phyloP scores from a whole-genome alignment of 169 alveolate species.

The Toxoplasma gondii region DNA sequence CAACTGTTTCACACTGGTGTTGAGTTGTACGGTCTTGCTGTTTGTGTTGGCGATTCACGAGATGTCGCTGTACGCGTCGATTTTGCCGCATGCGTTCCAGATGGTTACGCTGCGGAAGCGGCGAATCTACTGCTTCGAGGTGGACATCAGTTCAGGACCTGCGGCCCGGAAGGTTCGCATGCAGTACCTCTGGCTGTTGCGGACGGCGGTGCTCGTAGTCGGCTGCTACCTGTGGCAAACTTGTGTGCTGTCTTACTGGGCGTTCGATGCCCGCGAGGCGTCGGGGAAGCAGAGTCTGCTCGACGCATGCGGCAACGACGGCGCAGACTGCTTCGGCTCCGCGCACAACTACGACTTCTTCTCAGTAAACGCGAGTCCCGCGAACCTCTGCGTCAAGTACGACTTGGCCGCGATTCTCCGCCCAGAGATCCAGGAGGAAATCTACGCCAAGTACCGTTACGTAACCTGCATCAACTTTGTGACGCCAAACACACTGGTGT shows the following conservation, averaged over 20 bases:
- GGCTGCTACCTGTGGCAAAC: slow-evolving; percentile 66
- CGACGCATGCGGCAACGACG: slow-evolving; percentile 52
- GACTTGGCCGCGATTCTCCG: neutral
- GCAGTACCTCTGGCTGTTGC: slow-evolving; percentile 64
- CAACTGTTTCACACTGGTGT: slow-evolving; percentile 58
- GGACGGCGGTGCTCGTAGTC: slow-evolving; percentile 60
- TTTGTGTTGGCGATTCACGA: slow-evolving; percentile 57
- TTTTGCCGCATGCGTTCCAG: slow-evolving; percentile 65
- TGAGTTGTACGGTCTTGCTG: slow-evolving; percentile 47
- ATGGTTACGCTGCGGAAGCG: slow-evolving; percentile 62
- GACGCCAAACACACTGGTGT: slow-evolving; percentile 51
- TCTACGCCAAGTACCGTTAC: slow-evolving; percentile 40
- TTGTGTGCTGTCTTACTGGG: slow-evolving; percentile 52
- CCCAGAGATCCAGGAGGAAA: neutral
- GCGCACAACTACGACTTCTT: slow-evolving; percentile 48
- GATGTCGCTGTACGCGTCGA: slow-evolving; percentile 61
- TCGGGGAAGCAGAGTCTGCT: slow-evolving; percentile 46
- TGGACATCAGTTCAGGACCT: slow-evolving; percentile 61
- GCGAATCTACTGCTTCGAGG: slow-evolving; percentile 67
- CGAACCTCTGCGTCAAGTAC: slow-evolving; percentile 55
- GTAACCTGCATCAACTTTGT: slow-evolving; percentile 51
- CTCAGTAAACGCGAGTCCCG: slow-evolving; percentile 58
- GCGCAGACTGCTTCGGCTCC: slow-evolving; percentile 61
- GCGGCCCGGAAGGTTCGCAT: slow-evolving; percentile 66
- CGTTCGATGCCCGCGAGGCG: slow-evolving; percentile 52